These are phyloP conservation scores for Actinomortierella ambigua DNA, from an alignment of 371 early-diverging fungal species.

Conservation along the genomic window DNA sequence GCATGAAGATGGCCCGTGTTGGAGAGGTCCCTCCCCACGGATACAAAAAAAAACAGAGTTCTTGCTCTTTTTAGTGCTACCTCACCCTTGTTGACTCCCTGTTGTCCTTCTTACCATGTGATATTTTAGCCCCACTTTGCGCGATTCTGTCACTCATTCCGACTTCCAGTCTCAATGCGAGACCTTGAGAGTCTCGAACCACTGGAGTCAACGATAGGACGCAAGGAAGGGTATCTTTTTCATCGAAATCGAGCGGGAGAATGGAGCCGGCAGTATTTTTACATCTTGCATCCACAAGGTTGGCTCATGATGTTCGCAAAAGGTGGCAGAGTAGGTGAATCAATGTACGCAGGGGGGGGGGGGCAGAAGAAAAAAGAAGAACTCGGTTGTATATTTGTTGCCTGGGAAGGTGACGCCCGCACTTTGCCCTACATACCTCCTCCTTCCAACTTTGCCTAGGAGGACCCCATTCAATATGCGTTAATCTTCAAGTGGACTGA, in stretches of 20 bases:
- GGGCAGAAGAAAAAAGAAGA: too few species aligned
- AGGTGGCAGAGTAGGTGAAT: slow-evolving; percentile 21
- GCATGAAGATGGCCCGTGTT: not conserved
- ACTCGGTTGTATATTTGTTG: too few species aligned
- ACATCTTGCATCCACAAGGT: slow-evolving; percentile 24
- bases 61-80: not conserved
- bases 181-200: slow-evolving; percentile 37
- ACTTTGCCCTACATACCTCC: too few species aligned
- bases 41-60: not conserved
- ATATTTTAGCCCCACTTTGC: slow-evolving; percentile 11
- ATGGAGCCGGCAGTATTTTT: slow-evolving; percentile 42
- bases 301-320: slow-evolving; percentile 45
- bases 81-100: too few species aligned
- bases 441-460: too few species aligned
- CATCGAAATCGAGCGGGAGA: slow-evolving; percentile 32
- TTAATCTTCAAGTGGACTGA: too few species aligned
- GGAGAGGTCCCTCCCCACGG: too few species aligned
- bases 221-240: slow-evolving; percentile 35
- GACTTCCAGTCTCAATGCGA: slow-evolving; percentile 28
- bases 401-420: too few species aligned
- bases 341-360: not conserved
- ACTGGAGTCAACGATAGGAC: slow-evolving; percentile 18
- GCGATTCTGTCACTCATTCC: slow-evolving; percentile 28
- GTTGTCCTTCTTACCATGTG: not conserved
- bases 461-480: too few species aligned